Evolutionary conservation across 768 basidiomycete species (phyloP).

Genomic region (Boletus subparvulus): DNA sequence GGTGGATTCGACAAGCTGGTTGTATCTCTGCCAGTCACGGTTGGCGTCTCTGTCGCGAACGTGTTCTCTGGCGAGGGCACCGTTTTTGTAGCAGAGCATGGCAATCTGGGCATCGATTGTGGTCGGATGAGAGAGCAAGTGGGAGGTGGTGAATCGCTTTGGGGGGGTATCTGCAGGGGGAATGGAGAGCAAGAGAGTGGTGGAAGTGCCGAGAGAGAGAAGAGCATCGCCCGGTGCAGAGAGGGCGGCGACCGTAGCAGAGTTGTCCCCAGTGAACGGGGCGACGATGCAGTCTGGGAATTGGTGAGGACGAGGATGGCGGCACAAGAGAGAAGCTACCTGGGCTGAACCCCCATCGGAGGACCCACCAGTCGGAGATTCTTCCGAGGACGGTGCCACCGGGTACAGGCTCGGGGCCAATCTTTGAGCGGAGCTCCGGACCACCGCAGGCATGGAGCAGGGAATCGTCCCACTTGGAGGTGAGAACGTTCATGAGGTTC

Average conservation of each 20-base stretch:
- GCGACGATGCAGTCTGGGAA: slow-evolving; percentile 4
- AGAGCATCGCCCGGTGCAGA: slow-evolving; percentile 6
- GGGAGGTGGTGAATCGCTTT: slow-evolving; percentile 7
- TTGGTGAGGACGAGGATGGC: background rate
- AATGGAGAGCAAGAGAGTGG: slow-evolving; percentile 8
- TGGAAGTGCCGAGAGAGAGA: slow-evolving; percentile 6
- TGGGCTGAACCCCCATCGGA: slow-evolving; percentile 4
- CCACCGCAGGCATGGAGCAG: slow-evolving; percentile 1
- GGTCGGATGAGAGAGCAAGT: slow-evolving; percentile 7
- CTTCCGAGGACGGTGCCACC: slow-evolving; percentile 3
- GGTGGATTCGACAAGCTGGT: background rate
- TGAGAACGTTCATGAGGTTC: slow-evolving; percentile 9
- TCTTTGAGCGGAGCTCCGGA: slow-evolving; percentile 1
- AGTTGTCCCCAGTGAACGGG: slow-evolving; percentile 9
- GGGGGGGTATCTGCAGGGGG: slow-evolving; percentile 4
- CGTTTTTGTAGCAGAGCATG: slow-evolving; percentile 14
- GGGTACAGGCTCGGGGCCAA: slow-evolving; percentile 3
- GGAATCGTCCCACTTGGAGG: background rate
- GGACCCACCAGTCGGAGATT: slow-evolving; percentile 4
- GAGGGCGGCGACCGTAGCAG: slow-evolving; percentile 7
- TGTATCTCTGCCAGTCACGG: slow-evolving; percentile 1
- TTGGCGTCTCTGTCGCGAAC: slow-evolving; percentile 3
- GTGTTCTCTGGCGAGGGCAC: slow-evolving; percentile 8
- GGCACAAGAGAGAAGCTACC: background rate
- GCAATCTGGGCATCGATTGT: slow-evolving; percentile 3